phyloP scores from a whole-genome alignment of 495 filamentous ascomycete species.

The Apodospora peruviana region DNA sequence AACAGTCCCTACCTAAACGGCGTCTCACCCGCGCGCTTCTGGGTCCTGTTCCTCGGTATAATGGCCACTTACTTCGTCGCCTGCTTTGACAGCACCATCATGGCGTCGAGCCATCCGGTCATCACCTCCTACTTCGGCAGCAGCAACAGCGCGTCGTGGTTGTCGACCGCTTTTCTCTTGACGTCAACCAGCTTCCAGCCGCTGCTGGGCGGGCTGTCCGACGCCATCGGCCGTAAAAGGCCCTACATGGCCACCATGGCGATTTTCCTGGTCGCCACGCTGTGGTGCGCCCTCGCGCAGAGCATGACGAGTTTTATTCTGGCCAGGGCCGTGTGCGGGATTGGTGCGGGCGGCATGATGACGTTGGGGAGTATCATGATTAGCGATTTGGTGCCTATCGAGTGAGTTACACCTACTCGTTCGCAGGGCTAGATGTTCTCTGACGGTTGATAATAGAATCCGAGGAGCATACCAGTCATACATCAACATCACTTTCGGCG shows the following conservation, averaged over 20 bases:
- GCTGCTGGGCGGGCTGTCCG: slow-evolving; percentile 65
- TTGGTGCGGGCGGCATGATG: slow-evolving; percentile 70
- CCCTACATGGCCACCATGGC: slow-evolving; percentile 59
- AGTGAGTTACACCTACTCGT: slow-evolving; percentile 36
- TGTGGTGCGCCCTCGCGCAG: slow-evolving; percentile 67
- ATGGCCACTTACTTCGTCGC: slow-evolving; percentile 34
- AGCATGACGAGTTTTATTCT: slow-evolving; percentile 69
- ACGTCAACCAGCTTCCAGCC: slow-evolving; percentile 72
- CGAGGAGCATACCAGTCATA: slow-evolving; percentile 73
- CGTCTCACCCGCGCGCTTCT: slow-evolving; percentile 30
- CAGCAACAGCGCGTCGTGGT: slow-evolving; percentile 73
- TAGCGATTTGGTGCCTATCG: slow-evolving; percentile 69
- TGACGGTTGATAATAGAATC: slow-evolving; percentile 20
- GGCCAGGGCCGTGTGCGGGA: slow-evolving; percentile 65
- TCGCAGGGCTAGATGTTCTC: not conserved
- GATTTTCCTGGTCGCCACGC: slow-evolving; percentile 60
- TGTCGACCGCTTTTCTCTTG: slow-evolving; percentile 74
- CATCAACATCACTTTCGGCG: slow-evolving; percentile 63
- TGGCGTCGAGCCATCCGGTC: slow-evolving; percentile 76
- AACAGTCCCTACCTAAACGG: slow-evolving; percentile 28
- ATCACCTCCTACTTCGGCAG: slow-evolving; percentile 75
- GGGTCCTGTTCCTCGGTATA: slow-evolving; percentile 32
- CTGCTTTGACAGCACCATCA: slow-evolving; percentile 69
- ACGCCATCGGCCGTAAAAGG: slow-evolving; percentile 64
- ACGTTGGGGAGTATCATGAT: slow-evolving; percentile 68